Conservation (phyloP, 1,284 basidiomycete genomes). For the Butyriboletus appendiculatus region DNA sequence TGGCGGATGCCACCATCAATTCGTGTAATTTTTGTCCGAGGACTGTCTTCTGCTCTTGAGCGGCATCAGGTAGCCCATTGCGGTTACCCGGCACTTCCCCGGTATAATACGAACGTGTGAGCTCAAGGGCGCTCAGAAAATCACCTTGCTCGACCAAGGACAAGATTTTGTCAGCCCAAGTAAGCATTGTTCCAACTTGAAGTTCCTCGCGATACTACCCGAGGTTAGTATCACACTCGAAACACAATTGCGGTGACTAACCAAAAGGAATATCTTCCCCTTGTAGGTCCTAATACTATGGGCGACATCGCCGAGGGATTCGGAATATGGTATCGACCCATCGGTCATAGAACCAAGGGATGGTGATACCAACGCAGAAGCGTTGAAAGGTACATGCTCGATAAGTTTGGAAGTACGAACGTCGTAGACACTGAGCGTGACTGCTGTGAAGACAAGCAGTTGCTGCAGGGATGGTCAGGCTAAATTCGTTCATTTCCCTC, state of each 20-base stretch:
- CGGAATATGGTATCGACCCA: conserved; percentile 48
- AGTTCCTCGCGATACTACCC: conserved; percentile 66
- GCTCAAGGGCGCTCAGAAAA: conserved; percentile 88
- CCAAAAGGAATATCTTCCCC: conserved; percentile 89
- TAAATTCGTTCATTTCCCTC: conserved; percentile 1
- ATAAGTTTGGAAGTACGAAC: conserved; percentile 52
- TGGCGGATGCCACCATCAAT: conserved; percentile 85
- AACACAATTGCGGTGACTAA: conserved; percentile 43
- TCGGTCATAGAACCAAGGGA: conserved; percentile 49
- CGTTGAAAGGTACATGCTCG: conserved; percentile 60
- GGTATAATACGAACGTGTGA: conserved; percentile 84
- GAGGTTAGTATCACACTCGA: conserved; percentile 4
- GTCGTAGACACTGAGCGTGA: conserved; percentile 72
- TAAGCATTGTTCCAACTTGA: conserved; percentile 84
- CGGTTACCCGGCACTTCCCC: conserved; percentile 83
- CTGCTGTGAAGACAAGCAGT: conserved; percentile 58
- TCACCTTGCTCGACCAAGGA: conserved; percentile 84
- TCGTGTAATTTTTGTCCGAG: conserved; percentile 81
- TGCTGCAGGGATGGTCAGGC: conserved; percentile 45
- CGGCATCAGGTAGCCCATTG: conserved; percentile 81
- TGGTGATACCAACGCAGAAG: conserved; percentile 55
- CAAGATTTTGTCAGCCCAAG: conserved; percentile 95
- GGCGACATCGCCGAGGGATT: conserved; percentile 55
- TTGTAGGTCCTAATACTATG: conserved; percentile 85
- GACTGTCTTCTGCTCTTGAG: conserved; percentile 55